Percentiles rank a stretch among this genome's conserved stretches.
Evolutionary conservation across 2,329 filamentous ascomycete species (phyloP).

Genomic region (Stagonosporopsis tanaceti): DNA sequence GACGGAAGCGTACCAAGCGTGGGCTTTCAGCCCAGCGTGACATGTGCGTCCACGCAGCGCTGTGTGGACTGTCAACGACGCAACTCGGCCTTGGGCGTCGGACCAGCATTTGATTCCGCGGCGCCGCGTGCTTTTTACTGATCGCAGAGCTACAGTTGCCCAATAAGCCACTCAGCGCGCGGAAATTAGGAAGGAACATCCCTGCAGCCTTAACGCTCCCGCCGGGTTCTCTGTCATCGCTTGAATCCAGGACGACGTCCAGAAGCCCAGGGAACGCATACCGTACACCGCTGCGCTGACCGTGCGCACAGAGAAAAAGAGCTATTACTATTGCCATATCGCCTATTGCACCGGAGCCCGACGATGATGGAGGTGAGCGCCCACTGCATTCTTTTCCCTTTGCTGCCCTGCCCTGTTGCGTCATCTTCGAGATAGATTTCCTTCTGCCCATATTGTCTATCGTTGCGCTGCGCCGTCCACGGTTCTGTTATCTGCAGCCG

Average conservation of each 20-base stretch:
- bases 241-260: conserved; percentile 19
- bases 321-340: conserved; percentile 19
- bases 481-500: not conserved
- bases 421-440: conserved; percentile 19
- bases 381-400: conserved; percentile 18
- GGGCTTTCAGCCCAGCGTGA: conserved; percentile 14
- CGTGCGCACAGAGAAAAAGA: conserved; percentile 22
- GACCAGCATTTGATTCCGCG: conserved; percentile 10
- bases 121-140: conserved; percentile 16
- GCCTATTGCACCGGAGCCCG: conserved; percentile 21
- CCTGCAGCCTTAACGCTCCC: conserved; percentile 20
- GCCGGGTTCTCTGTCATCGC: conserved; percentile 18
- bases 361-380: conserved; percentile 24
- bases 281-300: conserved; percentile 23
- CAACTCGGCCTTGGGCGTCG: not conserved
- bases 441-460: conserved; percentile 11
- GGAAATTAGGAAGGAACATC: conserved; percentile 21
- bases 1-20: conserved; percentile 14
- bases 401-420: conserved; percentile 20
- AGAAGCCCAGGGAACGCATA: conserved; percentile 22
- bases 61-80: conserved; percentile 14
- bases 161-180: conserved; percentile 17
- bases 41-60: conserved; percentile 4
- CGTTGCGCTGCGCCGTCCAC: conserved; percentile 10
- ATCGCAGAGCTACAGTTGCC: conserved; percentile 15